These are phyloP conservation scores for Diplodia scrobiculata DNA, from an alignment of 2,329 filamentous ascomycete species.

Conservation along the genomic window DNA sequence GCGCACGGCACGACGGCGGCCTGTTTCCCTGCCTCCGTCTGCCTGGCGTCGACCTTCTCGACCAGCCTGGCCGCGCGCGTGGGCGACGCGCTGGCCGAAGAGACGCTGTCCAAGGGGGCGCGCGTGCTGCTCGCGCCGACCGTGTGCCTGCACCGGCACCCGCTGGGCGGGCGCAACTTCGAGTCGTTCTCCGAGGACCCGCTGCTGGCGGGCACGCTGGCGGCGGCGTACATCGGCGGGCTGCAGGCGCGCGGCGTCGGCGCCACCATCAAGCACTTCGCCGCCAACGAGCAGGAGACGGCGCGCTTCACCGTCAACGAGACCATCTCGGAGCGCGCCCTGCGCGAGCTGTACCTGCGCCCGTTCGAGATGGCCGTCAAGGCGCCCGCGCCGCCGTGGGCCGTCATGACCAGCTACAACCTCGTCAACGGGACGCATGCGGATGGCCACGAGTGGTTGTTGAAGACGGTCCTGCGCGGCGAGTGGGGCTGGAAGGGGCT, in stretches of 20 bases:
- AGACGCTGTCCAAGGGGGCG: constrained; percentile 71
- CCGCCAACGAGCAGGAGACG: constrained; percentile 72
- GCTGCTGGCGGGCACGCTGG: constrained; percentile 71
- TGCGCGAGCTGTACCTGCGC: constrained; percentile 70
- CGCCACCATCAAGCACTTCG: constrained; percentile 78
- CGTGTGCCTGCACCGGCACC: constrained; percentile 80
- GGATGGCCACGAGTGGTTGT: constrained; percentile 42
- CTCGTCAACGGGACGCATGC: constrained; percentile 62
- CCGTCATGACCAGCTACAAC: constrained; percentile 70
- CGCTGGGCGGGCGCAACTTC: constrained; percentile 79
- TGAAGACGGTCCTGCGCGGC: constrained; percentile 50
- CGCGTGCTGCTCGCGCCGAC: constrained; percentile 75
- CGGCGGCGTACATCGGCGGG: constrained; percentile 70
- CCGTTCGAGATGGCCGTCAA: constrained; percentile 73
- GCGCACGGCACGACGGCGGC: constrained; percentile 62
- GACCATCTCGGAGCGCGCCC: constrained; percentile 63
- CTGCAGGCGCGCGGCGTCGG: constrained; percentile 72
- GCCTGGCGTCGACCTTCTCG: constrained; percentile 79
- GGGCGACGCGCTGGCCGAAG: constrained; percentile 69
- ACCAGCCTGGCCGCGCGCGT: constrained; percentile 67
- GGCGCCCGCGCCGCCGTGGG: constrained; percentile 64
- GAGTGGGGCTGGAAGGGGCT: constrained; percentile 47
- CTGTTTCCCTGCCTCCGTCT: constrained; percentile 76
- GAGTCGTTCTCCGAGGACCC: constrained; percentile 87
- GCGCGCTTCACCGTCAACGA: constrained; percentile 66